Percentiles rank a stretch among this genome's conserved stretches.
Conservation (phyloP, 2,329 filamentous ascomycete species). For the Capronia americana region DNA sequence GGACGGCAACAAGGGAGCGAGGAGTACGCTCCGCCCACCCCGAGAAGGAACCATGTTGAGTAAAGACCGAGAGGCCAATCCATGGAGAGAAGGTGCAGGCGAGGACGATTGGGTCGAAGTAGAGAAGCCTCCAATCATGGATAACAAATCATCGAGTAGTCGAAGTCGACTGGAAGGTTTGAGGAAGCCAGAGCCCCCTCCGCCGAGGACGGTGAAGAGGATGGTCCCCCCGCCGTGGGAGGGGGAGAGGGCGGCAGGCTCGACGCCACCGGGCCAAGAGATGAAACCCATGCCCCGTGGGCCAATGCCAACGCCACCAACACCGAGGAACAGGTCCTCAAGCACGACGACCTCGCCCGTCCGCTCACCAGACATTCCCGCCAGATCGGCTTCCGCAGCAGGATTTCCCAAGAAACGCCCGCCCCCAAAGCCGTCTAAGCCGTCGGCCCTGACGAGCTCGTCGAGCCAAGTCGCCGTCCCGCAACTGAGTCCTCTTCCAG, state of each 20-base stretch:
- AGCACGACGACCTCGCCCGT: slow-evolving; percentile 25
- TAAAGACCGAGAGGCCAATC: slow-evolving; percentile 76
- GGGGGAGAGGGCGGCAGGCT: slow-evolving; percentile 27
- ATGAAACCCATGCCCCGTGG: slow-evolving; percentile 10
- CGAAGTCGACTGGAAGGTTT: slow-evolving; percentile 38
- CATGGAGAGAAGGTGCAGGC: slow-evolving; percentile 64
- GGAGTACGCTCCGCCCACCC: slow-evolving; percentile 73
- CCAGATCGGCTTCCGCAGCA: slow-evolving; percentile 47
- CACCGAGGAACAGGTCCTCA: slow-evolving; percentile 19
- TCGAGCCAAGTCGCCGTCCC: slow-evolving; percentile 29
- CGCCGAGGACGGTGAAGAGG: slow-evolving; percentile 30
- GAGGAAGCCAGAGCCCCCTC: slow-evolving; percentile 40
- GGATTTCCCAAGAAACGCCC: slow-evolving; percentile 50
- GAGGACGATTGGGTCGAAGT: slow-evolving; percentile 81
- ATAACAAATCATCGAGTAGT: slow-evolving; percentile 31
- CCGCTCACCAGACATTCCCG: slow-evolving; percentile 43
- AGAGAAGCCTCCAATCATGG: slow-evolving; percentile 26
- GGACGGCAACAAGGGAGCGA: slow-evolving; percentile 70
- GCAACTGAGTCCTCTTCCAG: slow-evolving; percentile 23
- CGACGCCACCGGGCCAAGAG: slow-evolving; percentile 10
- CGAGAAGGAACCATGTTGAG: slow-evolving; percentile 70
- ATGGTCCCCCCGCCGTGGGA: slow-evolving; percentile 34
- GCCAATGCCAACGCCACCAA: slow-evolving; percentile 24
- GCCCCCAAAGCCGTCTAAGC: slow-evolving; percentile 70
- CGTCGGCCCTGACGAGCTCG: slow-evolving; percentile 50